These are phyloP conservation scores for Pythium coloratum DNA, from an alignment of 352 stramenopile species.

Conservation along the genomic window DNA sequence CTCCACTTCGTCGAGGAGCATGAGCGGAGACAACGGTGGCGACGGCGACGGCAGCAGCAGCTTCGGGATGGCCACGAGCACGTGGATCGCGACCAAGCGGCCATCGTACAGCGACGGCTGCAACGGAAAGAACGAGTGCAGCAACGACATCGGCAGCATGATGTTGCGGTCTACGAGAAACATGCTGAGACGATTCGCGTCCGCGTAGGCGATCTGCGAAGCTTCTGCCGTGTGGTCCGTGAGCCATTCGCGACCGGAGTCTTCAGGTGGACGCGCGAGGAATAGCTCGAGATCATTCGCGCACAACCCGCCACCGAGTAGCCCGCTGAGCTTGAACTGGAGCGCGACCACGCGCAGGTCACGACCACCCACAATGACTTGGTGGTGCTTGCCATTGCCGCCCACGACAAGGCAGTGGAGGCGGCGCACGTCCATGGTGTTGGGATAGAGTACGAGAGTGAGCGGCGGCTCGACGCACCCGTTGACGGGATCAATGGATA, in stretches of 20 bases:
- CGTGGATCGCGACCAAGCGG: not conserved
- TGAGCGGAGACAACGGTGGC: not conserved
- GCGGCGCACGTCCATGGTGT: conserved; percentile 7
- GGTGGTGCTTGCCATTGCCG: not conserved
- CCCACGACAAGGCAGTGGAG: conserved; percentile 21
- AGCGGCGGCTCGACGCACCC: not conserved
- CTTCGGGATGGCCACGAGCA: conserved; percentile 7
- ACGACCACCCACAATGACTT: not conserved
- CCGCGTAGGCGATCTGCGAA: not conserved
- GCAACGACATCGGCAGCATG: not conserved
- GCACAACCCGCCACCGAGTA: not conserved
- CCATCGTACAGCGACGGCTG: conserved; percentile 12
- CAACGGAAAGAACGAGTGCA: conserved; percentile 9
- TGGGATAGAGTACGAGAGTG: conserved; percentile 6
- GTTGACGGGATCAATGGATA: not conserved
- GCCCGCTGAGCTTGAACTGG: conserved; percentile 2
- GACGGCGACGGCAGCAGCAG: not conserved
- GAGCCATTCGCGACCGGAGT: conserved; percentile 5
- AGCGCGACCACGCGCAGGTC: conserved; percentile 6
- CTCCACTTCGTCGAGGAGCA: not conserved
- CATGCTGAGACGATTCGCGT: not conserved
- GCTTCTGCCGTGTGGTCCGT: not conserved
- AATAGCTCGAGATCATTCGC: conserved; percentile 15
- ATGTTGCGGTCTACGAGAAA: not conserved
- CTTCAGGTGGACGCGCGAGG: conserved; percentile 4